phyloP scores from a whole-genome alignment of 2,329 filamentous ascomycete species.

The Karstenula rhodostoma region DNA sequence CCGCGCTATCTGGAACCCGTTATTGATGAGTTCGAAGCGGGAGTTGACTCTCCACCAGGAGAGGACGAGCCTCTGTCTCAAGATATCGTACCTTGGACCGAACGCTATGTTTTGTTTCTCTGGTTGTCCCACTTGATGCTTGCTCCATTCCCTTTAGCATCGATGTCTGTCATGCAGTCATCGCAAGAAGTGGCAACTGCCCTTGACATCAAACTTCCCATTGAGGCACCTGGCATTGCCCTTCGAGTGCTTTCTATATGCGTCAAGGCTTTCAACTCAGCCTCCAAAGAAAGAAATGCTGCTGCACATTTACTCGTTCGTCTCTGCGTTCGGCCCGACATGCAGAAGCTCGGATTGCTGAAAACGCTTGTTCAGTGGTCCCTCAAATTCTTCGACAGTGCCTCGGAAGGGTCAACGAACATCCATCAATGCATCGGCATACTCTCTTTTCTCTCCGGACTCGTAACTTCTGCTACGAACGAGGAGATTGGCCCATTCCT shows the following conservation, averaged over 20 bases:
- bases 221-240: constrained; percentile 72
- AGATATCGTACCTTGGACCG: constrained; percentile 71
- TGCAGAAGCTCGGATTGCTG: constrained; percentile 79
- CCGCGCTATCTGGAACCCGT: constrained; percentile 84
- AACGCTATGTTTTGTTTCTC: constrained; percentile 84
- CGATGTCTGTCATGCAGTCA: constrained; percentile 70
- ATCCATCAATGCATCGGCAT: constrained; percentile 82
- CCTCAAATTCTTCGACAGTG: constrained; percentile 65
- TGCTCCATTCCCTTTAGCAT: constrained; percentile 88
- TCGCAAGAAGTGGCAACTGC: constrained; percentile 39
- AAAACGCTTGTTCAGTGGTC: constrained; percentile 75
- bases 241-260: constrained; percentile 75
- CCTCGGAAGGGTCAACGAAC: constrained; percentile 53
- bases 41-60: constrained; percentile 39
- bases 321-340: constrained; percentile 83
- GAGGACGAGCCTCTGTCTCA: constrained; percentile 27
- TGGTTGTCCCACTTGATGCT: constrained; percentile 70
- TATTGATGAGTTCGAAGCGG: constrained; percentile 75
- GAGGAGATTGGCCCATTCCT: constrained; percentile 76
- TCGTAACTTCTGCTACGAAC: constrained; percentile 75
- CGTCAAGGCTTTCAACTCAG: constrained; percentile 72
- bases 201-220: constrained; percentile 63
- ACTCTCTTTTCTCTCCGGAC: constrained; percentile 79
- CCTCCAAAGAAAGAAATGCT: constrained; percentile 89
- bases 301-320: constrained; percentile 84